Conservation (phyloP, 805 yeast genomes). For the Saturnispora serradocipensis region DNA sequence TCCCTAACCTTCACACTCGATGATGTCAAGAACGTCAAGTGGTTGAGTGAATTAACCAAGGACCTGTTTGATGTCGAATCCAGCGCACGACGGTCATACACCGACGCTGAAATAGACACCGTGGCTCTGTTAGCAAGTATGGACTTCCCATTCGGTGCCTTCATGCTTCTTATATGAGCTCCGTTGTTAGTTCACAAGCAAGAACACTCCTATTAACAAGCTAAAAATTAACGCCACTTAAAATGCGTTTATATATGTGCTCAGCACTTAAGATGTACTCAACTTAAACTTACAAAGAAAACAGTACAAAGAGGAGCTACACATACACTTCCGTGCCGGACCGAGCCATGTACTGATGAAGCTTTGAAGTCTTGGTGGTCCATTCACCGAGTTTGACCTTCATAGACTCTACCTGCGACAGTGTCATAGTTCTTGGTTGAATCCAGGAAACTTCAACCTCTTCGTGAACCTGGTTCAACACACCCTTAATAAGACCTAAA, state of each 20-base stretch:
- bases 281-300: neutral
- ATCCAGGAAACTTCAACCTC: constrained; percentile 84
- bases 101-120: constrained; percentile 78
- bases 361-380: constrained; percentile 62
- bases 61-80: constrained; percentile 89
- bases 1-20: constrained; percentile 86
- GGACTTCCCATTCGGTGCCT: constrained; percentile 81
- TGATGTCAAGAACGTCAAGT: constrained; percentile 77
- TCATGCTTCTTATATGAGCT: constrained; percentile 39
- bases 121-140: constrained; percentile 79
- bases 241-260: neutral
- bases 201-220: neutral
- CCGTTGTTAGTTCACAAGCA: neutral
- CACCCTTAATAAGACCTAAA: constrained; percentile 76
- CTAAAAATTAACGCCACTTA: neutral
- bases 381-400: constrained; percentile 64
- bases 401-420: constrained; percentile 70
- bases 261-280: neutral
- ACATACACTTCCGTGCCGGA: constrained; percentile 63
- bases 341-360: constrained; percentile 51
- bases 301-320: neutral
- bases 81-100: constrained; percentile 86
- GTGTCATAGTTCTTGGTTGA: constrained; percentile 88
- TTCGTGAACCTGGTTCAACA: constrained; percentile 78
- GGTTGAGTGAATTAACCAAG: constrained; percentile 82